Evolutionary conservation across 139 green algal genomes (phyloP), one percentile per base, ranked within the genome.

Genomic region (Penium margaritaceum): DNA sequence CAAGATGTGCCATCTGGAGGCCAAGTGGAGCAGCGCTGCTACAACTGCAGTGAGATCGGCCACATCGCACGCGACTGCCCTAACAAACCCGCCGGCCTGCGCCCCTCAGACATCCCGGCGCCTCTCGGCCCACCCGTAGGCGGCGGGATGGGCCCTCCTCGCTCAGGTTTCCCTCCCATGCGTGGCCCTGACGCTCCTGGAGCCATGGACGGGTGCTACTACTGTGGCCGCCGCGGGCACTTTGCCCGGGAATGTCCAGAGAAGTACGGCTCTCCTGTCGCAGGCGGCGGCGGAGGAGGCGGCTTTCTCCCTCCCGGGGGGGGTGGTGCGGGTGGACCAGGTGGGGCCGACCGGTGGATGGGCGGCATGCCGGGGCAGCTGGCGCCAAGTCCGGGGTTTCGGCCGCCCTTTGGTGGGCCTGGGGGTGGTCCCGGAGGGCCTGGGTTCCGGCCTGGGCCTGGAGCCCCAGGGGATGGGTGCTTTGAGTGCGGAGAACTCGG

Each of bases 401-500:
- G 24, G 51, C 61, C 61, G 1, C n/a, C n/a, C n/a, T 47, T 68
- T 15, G 61, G 24, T 5, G 61, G 24, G 36, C 29, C 27, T 68
- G 61, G 61, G 15, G 61, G 24, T n/a, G 61, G 24, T n/a, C 36
- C 61, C 14, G 30, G 29, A 60, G 63, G 63, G 47, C 21, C 29
- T 27, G 34, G 29, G 44, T 51, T 51, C 27, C 63, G 32, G 32
- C 29, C 29, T 21, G 30, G 35, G 27, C 32, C 58, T 17, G 36
- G 27, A n/a, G 34, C 51, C 19, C 44, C 58, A n/a, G 53, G 36
- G 6, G 67, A 75, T 17, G 58, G 67, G 7, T 75, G 67, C 55
- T 75, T 73, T 75, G 67, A 75, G 58, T 75, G 67, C 55, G 67
- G 67, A 30, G 36, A 75, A 19, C 30, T 35, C 30, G 67, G 67